Evolutionary conservation across 169 alveolate genomes (phyloP), one percentile per base, ranked within the genome.

Genomic region (Babesia bovis): DNA sequence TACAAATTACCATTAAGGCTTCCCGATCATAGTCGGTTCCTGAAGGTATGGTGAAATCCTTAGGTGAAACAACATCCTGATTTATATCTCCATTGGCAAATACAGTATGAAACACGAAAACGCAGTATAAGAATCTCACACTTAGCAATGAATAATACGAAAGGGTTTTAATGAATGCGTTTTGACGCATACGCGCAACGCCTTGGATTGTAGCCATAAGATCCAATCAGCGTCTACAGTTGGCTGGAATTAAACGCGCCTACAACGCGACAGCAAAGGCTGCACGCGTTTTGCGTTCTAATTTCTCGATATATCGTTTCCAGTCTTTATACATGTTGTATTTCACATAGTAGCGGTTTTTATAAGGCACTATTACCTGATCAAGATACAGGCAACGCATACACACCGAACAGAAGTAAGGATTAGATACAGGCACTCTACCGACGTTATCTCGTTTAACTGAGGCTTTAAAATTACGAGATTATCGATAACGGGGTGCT

Each of bases 1-100:
- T 21, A 12, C n/a, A 26, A 6, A 66, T 4, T 13, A 66, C 86
- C 82, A 58, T 66, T 25, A 78, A 45, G 38, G 63, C 83, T 35
- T 61, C 71, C 17, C 72, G 82, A 42, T 78, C 86, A 45, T 78
- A 78, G 5, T 78, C 86, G 35, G 44, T 73, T 10, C 60, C 42
- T n/a, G 82, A 25, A 12, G 68, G 76, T 4, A 78, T 78, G 1
- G 86, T 35, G 4, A 69, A 28, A 36, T 78, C 86, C 60, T 51
- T 67, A n/a, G 73, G 73, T 12, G 19, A 47, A 15, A 12, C 38
- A 17, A 23, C 30, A 15, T 19, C 25, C 50, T 28, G 19, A 25
- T 63, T 55, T 7, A 45, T 47, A 26, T 63, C 61, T 38, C 15
- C 13, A 49, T 2, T 50, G 13, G 61, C 73, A 41, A n/a, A 58